Percentiles rank a stretch among this genome's conserved stretches.
phyloP scores from a whole-genome alignment of 495 filamentous ascomycete species.

The Neurospora sp. region DNA sequence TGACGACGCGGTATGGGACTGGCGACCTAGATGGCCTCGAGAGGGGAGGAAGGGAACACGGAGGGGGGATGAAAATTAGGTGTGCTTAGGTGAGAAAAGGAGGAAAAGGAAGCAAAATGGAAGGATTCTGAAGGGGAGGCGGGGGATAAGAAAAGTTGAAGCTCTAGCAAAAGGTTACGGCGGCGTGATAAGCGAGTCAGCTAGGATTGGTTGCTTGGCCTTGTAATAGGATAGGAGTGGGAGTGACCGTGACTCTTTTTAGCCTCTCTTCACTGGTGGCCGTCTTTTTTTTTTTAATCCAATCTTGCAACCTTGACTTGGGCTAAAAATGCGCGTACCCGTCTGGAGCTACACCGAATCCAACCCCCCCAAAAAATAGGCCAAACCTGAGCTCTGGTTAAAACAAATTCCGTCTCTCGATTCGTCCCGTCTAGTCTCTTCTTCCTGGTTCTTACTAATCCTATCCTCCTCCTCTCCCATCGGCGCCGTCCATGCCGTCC shows the following conservation, averaged over 20 bases:
- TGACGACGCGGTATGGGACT: neutral
- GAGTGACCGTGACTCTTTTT: neutral
- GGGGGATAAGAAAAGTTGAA: constrained; percentile 1
- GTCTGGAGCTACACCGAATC: neutral
- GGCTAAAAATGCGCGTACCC: neutral
- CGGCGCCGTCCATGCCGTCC: neutral
- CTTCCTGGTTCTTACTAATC: neutral
- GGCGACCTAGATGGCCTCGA: neutral
- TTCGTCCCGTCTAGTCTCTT: neutral
- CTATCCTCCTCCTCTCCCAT: neutral
- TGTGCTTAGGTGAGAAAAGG: neutral
- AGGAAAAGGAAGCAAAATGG: neutral
- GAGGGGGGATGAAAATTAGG: neutral
- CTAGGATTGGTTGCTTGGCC: neutral
- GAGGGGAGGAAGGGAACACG: neutral
- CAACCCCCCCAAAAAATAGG: neutral
- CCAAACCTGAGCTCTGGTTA: neutral
- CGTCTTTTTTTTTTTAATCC: neutral
- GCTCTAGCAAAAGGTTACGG: neutral
- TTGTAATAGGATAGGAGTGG: neutral
- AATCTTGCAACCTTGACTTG: neutral
- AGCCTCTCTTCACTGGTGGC: neutral
- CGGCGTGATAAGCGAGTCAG: neutral
- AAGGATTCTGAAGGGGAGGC: constrained; percentile 1
- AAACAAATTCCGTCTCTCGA: neutral